Evolutionary conservation across 345 rosid genomes (phyloP), one percentile per base, ranked within the genome.

Genomic region (Populus tremula): DNA sequence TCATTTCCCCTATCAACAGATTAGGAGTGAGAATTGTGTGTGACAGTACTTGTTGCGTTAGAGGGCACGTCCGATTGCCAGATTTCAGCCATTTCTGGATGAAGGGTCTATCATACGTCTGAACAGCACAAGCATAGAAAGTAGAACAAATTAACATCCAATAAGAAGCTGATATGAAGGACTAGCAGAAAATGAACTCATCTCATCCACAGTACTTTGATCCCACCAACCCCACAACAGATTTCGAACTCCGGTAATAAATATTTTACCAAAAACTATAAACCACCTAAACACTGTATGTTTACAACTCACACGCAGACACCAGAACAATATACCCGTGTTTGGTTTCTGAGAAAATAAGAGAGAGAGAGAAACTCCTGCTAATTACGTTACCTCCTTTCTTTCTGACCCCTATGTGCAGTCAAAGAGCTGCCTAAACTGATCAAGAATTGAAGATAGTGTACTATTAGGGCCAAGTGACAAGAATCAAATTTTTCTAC

Each of bases 61-160:
- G 84, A 41, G 99, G 99, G 81, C 99, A 96, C 49, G 96, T 92
- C 77, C 94, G 71, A 63, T 91, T 96, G 47, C 97, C 98, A 5
- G 91, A 84, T 74, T 87, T 91, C 72, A 96, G 79, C 98, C 97
- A 96, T 79, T 90, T 93, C 88, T 86, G 88, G 36, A 96, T 96
- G 53, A 88, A 93, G 12, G 87, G 84, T 80, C 91, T 85, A 50
- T 96, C 99, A 27, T 88, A 96, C 12, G 99, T 96, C 99, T 96
- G 93, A 84, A 87, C 17, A 72, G 59, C 75, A 69, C 20, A 23
- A 73, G 65, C 20, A 65, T 10, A 29, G 20, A 72, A 77, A 71
- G 65, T 18, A 63, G 70, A 74, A 73, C 61, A 69, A 70, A 74
- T 67, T 67, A 83, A 50, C 53, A 29, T 56, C 29, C 66, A 35